phyloP scores from a whole-genome alignment of 2,329 filamentous ascomycete genomes.

The Graphiopsis chlorocephala region DNA sequence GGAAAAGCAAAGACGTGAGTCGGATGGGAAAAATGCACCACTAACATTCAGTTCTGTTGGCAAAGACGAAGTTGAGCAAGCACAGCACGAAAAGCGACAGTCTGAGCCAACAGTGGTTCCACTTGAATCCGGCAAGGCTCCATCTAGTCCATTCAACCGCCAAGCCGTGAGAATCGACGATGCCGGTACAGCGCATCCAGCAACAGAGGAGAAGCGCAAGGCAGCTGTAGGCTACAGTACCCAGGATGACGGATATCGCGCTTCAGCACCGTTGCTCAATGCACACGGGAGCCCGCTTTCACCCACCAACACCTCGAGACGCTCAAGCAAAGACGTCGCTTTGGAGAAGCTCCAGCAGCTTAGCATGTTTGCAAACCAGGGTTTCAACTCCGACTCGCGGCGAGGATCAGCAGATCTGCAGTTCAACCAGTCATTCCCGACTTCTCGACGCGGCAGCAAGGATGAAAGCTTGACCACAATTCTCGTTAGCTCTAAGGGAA shows the following conservation, averaged over 20 bases:
- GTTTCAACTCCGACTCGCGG: constrained; percentile 28
- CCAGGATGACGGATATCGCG: constrained; percentile 24
- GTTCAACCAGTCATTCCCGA: constrained; percentile 32
- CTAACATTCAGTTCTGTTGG: constrained; percentile 32
- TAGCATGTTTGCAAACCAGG: constrained; percentile 30
- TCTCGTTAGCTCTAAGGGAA: constrained; percentile 31
- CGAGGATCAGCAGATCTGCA: constrained; percentile 37
- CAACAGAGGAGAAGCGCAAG: constrained; percentile 27
- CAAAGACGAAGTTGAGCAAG: constrained; percentile 31
- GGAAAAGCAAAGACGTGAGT: constrained; percentile 53
- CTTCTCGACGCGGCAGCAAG: constrained; percentile 34
- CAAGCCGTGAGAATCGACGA: constrained; percentile 20
- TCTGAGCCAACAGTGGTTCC: constrained; percentile 31
- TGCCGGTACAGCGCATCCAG: constrained; percentile 23
- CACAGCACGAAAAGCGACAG: constrained; percentile 29
- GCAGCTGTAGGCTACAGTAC: constrained; percentile 21
- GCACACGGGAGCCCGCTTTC: constrained; percentile 23
- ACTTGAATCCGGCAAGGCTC: constrained; percentile 20
- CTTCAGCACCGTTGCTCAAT: constrained; percentile 26
- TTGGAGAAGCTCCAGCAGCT: constrained; percentile 35
- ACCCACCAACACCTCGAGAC: constrained; percentile 28
- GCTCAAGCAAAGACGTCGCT: constrained; percentile 38
- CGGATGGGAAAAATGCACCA: constrained; percentile 28
- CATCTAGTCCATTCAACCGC: constrained; percentile 24
- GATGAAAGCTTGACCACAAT: constrained; percentile 37